phyloP scores from a whole-genome alignment of 371 early-diverging fungal species.

The Lichtheimia hyalospora region DNA sequence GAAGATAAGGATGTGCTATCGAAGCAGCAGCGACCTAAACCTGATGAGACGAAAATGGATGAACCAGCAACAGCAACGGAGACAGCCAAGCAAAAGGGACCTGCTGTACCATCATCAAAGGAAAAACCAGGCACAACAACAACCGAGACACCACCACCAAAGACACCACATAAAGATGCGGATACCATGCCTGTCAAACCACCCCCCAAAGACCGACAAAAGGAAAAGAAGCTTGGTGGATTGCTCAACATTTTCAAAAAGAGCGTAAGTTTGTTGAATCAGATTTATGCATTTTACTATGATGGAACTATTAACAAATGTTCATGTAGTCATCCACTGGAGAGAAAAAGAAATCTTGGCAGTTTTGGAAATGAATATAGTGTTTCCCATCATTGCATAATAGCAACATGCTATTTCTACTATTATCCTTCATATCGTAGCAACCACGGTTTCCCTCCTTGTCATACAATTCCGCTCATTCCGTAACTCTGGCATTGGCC shows the following conservation, averaged over 20 bases:
- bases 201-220: constrained; percentile 5
- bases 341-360: constrained; percentile 8
- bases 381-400: not conserved
- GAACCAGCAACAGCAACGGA: not conserved
- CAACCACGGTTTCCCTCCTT: too few species aligned
- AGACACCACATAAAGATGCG: not conserved
- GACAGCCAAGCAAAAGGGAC: constrained; percentile 2
- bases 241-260: constrained; percentile 2
- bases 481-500: too few species aligned
- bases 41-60: not conserved
- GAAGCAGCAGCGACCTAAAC: not conserved
- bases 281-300: too few species aligned
- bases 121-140: not conserved
- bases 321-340: constrained; percentile 2
- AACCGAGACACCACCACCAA: not conserved
- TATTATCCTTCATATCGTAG: too few species aligned
- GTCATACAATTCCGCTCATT: too few species aligned
- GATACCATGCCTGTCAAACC: constrained; percentile 3
- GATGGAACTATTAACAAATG: too few species aligned
- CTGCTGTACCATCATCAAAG: not conserved
- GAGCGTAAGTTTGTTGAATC: not conserved
- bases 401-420: not conserved
- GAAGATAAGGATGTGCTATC: not conserved
- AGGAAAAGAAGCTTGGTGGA: constrained; percentile 5
- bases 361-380: constrained; percentile 5